Evolutionary conservation across 2,329 filamentous ascomycete genomes (phyloP).

Genomic region (Eutypa lata): DNA sequence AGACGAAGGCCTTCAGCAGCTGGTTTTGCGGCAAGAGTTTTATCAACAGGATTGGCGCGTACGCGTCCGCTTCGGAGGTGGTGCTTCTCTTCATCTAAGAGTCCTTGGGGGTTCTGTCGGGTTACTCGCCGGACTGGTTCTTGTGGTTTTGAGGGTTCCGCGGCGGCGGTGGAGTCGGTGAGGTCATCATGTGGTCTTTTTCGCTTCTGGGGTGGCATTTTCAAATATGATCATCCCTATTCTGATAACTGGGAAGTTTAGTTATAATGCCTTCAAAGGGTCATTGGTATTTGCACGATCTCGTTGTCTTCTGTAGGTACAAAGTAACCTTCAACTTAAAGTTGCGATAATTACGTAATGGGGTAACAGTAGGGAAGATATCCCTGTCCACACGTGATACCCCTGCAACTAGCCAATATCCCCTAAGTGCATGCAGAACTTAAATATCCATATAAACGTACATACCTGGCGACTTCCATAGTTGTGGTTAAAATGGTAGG

Average conservation of each 20-base stretch:
- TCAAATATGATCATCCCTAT: background rate
- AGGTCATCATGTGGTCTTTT: conserved; percentile 24
- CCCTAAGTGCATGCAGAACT: too few relatives aligned
- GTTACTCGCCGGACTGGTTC: conserved; percentile 24
- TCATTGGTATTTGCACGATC: too few relatives aligned
- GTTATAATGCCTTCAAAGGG: too few relatives aligned
- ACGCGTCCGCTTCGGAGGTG: conserved; percentile 24
- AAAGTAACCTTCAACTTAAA: background rate
- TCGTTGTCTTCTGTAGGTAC: too few relatives aligned
- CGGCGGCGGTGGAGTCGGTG: conserved; percentile 4
- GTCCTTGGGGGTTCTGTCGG: conserved; percentile 20
- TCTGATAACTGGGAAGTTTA: too few relatives aligned
- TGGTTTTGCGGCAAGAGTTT: background rate
- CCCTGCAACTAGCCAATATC: too few relatives aligned
- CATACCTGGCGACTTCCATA: too few relatives aligned
- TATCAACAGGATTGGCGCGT: conserved; percentile 14
- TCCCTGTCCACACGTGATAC: conserved; percentile 15
- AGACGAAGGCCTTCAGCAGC: conserved; percentile 2
- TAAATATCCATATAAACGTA: too few relatives aligned
- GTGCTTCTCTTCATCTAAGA: conserved; percentile 11
- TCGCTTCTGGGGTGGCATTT: conserved; percentile 29
- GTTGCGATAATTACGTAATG: conserved; percentile 15
- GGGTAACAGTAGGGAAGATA: background rate
- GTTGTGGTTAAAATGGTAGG: too few relatives aligned
- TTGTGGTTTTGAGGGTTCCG: background rate